Conservation (phyloP, 2,329 filamentous ascomycete species). For the Penicillium italicum region DNA sequence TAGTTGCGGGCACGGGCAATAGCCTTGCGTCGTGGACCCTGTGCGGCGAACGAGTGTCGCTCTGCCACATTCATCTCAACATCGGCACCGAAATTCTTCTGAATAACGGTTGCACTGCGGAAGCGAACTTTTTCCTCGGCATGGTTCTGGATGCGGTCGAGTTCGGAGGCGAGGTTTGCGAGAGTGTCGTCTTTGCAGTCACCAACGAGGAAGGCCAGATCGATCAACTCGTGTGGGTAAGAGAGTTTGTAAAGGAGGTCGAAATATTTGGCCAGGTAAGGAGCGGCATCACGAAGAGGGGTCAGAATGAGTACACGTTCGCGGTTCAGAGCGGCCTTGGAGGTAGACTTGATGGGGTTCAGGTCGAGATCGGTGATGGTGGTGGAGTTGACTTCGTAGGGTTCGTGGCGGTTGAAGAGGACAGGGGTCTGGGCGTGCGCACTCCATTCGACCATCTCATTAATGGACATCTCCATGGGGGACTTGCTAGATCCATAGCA, state of each 20-base stretch:
- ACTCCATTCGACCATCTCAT: constrained; percentile 87
- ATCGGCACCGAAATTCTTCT: constrained; percentile 82
- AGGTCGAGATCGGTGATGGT: constrained; percentile 78
- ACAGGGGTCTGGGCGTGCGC: constrained; percentile 87
- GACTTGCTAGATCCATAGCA: constrained; percentile 94
- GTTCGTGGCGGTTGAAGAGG: constrained; percentile 90
- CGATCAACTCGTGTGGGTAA: constrained; percentile 93
- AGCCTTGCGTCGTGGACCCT: constrained; percentile 83
- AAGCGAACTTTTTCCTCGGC: constrained; percentile 74
- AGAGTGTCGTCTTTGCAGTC: constrained; percentile 90
- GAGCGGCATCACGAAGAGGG: constrained; percentile 82
- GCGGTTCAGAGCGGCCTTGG: constrained; percentile 71
- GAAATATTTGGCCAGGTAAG: constrained; percentile 83
- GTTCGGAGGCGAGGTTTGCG: constrained; percentile 76
- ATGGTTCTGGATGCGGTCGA: constrained; percentile 81
- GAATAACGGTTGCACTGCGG: constrained; percentile 75
- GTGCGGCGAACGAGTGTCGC: constrained; percentile 79
- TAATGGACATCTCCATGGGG: constrained; percentile 91
- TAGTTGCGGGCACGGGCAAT: constrained; percentile 93
- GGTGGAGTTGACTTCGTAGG: constrained; percentile 76
- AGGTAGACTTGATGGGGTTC: constrained; percentile 77
- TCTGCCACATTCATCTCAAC: constrained; percentile 77
- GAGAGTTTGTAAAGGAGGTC: constrained; percentile 84
- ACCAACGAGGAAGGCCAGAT: constrained; percentile 89
- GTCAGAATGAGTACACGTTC: constrained; percentile 91